A percentile compares a stretch with the other conserved stretches of the same genome.
Evolutionary conservation across 352 stramenopile species (phyloP).

Genomic region (Pythium vanterpoolii): DNA sequence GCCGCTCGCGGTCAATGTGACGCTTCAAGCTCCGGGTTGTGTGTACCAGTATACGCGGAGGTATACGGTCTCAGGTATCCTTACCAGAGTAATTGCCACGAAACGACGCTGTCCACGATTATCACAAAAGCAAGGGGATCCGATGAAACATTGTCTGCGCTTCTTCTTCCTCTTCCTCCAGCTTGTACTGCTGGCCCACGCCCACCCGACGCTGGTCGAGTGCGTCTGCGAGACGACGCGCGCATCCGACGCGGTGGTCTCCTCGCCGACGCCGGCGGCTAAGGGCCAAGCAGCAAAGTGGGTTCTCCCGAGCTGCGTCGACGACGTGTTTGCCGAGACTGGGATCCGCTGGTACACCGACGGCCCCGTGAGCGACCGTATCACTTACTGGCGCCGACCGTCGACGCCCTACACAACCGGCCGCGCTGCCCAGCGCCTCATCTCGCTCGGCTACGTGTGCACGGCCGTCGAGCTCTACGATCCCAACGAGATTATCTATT

Average conservation of each 20-base stretch:
- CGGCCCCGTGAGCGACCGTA: constrained; percentile 43
- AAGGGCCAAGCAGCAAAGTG: constrained; percentile 54
- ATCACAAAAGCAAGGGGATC: background rate
- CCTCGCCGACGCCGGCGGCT: constrained; percentile 31
- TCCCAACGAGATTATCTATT: constrained; percentile 42
- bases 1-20: background rate
- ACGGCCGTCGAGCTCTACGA: constrained; percentile 68
- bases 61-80: constrained; percentile 5
- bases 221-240: constrained; percentile 75
- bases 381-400: constrained; percentile 61
- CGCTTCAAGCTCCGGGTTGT: constrained; percentile 3
- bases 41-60: constrained; percentile 8
- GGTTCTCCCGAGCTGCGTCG: constrained; percentile 56
- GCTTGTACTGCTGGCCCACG: background rate
- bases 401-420: constrained; percentile 38
- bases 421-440: constrained; percentile 57
- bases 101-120: too few relatives aligned
- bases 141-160: background rate
- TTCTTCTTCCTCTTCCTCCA: background rate
- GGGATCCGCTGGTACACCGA: constrained; percentile 83
- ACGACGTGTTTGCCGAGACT: constrained; percentile 77
- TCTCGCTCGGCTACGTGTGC: constrained; percentile 71
- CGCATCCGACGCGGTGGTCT: constrained; percentile 51
- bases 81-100: too few relatives aligned
- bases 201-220: constrained; percentile 64